These are phyloP conservation scores for Calonectria ilicicola DNA, from an alignment of 2,329 filamentous ascomycete genomes.

Conservation along the genomic window DNA sequence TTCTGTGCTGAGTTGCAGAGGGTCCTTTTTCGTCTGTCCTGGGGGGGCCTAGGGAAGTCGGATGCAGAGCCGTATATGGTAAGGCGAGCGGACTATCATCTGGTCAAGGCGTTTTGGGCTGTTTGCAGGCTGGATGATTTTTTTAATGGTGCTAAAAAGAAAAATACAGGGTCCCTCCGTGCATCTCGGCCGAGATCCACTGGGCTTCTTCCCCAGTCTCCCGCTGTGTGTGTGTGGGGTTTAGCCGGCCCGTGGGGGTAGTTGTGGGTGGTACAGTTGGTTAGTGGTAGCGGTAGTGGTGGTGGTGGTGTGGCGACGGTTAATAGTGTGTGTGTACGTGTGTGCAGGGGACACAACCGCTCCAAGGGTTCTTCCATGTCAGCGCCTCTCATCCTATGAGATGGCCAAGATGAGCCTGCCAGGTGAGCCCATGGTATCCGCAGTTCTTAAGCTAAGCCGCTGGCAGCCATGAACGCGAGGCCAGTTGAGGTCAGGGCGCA, in stretches of 20 bases:
- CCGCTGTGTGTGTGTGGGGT: background rate
- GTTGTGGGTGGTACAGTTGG: background rate
- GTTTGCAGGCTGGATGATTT: background rate
- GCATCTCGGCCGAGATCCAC: slow-evolving; percentile 7
- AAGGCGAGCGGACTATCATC: background rate
- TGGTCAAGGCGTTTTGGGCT: background rate
- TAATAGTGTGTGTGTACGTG: too few species aligned
- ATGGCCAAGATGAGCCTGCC: background rate
- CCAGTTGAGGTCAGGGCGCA: background rate
- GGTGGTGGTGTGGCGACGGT: background rate
- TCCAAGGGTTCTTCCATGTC: background rate
- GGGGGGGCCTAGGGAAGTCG: background rate
- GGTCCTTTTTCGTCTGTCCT: background rate
- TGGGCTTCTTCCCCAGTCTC: background rate
- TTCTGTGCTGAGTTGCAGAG: background rate
- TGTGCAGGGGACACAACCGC: background rate
- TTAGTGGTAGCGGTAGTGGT: background rate
- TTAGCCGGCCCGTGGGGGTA: background rate
- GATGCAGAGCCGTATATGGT: slow-evolving; percentile 1
- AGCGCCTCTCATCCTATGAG: background rate
- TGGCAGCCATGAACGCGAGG: slow-evolving; percentile 1
- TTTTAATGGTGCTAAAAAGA: too few species aligned
- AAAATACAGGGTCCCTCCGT: background rate
- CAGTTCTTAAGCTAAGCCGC: background rate
- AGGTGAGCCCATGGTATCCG: background rate